Evolutionary conservation across 768 basidiomycete genomes (phyloP), one percentile per base, ranked within the genome.

Genomic region (Botryobasidium botryosum): DNA sequence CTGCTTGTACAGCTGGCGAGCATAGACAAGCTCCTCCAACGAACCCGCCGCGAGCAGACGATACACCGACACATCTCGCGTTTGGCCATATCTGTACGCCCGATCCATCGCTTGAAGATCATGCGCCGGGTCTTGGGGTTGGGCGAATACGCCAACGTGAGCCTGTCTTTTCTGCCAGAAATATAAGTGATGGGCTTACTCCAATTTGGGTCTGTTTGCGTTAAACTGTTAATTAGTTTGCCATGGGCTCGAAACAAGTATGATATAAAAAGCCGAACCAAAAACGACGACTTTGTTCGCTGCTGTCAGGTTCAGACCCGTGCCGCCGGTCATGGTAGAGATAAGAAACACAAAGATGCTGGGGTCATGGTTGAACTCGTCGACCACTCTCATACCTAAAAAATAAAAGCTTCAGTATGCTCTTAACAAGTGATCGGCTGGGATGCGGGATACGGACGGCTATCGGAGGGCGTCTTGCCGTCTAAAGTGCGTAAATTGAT

Each of bases 261-360:
- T n/a, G n/a, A n/a, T n/a, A n/a, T n/a, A n/a, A n/a, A n/a, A n/a
- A 12, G 13, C 10, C 37, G 53, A 50, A 78, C 79, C 82, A 57
- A 92, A 87, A 33, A 90, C 82, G 23, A 90, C 82, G 18, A 94
- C 92, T 61, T 84, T 90, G 57, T 97, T 96, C 3, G 92, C 90
- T 3, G 80, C 80, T 13, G 85, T 87, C 38, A 94, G 61, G 56
- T 91, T 94, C 36, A 94, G 63, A 2, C 90, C 90, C 4, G 84
- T 86, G 2, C 90, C 91, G 1, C 91, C 91, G 2, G 88, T 87
- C 43, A 86, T 65, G 0, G 87, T 94, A 4, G 86, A 90, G 45
- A 94, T 88, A 43, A 92, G 64, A 57, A 92, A 87, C 33, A 90
- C 61, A 56, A 77, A 88, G 35, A 83, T 60, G 18, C 76, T 65